Evolutionary conservation across 2,329 filamentous ascomycete genomes (phyloP), one percentile per base, ranked within the genome.

Genomic region (Beauveria bassiana): DNA sequence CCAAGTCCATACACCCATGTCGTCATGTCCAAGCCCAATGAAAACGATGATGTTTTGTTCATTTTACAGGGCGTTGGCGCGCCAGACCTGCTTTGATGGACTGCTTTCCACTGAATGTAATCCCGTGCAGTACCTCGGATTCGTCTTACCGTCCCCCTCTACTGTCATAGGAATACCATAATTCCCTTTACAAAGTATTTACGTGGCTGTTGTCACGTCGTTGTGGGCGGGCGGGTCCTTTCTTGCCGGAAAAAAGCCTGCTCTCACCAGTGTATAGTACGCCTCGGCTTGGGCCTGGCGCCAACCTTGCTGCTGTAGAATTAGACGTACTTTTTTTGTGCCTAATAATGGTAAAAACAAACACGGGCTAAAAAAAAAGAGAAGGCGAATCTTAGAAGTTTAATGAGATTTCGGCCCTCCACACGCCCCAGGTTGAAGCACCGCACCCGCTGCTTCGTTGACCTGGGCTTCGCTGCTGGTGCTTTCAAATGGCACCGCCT

Each of bases 31-130:
- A 59, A 38, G 38, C 31, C 55, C 55, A 31, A 49, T 40, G 53
- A 5, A 22, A 20, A 18, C 14, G 14, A 49, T 22, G 20, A 47
- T 26, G 16, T 45, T 38, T 38, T 42, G 31, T 59, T 52, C 45
- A 52, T 52, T 59, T 51, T 59, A 52, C 57, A 59, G 57, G 47
- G 26, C 47, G 38, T 59, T 59, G 47, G 38, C 45, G 55, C 46
- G 20, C 28, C 14, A 20, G 42, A 16, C 28, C 10, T 26, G 24
- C 24, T 24, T 43, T 26, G 38, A n/a, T 43, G 22, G 22, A 16
- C 34, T 38, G 34, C 14, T 38, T 38, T 16, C 5, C 34, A 38
- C 34, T 38, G 34, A 38, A 38, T 38, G 12, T 5, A 14, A 16
- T 12, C 14, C 34, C 12, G 6, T 38, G 31, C 10, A 12, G 31